Evolutionary conservation across 768 basidiomycete genomes (phyloP), one percentile per base, ranked within the genome.

Genomic region (Fibroporia radiculosa): DNA sequence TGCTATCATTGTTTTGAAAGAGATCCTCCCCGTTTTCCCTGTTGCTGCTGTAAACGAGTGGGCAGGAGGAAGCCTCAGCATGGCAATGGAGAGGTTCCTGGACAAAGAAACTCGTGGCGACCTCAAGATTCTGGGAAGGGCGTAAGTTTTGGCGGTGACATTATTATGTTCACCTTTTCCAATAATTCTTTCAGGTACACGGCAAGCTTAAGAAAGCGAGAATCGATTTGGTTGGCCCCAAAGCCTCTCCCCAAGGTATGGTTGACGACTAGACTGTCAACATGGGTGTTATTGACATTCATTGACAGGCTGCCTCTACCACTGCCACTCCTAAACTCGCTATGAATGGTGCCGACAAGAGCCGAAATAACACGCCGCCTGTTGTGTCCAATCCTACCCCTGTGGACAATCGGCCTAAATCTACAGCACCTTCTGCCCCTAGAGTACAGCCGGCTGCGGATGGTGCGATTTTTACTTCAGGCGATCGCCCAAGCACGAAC

Each of bases 1-100:
- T 59, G 77, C 90, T n/a, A 87, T 98, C 63, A 78, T 93, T 29
- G 82, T 99, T 23, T 71, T 96, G 51, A 90, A 93, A 57, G 90
- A 96, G 61, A 78, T 97, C 18, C 73, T 93, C 24, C 83, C 88
- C 1, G 84, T 89, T 40, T 96, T 96, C 66, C 95, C 95, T 22
- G 58, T 86, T 8, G 75, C 79, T 14, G 65, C 77, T 10, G 76
- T 82, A 26, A 59, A 64, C 29, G 66, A 66, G 34, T 74, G 71
- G 43, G 67, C 70, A 22, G 87, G 83, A 11, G 56, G 67, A 8
- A 65, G 62, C 31, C 71, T 91, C 34, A 74, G 81, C 52, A 62
- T 60, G 18, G 75, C 78, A 4, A 75, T 93, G 51, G 74, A 84
- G 52, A 70, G 71, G 23, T 76, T 89, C 51, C 55, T 89, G 18